Evolutionary conservation across 2,329 filamentous ascomycete species (phyloP), one percentile per base, ranked within the genome.

Genomic region (Cordyceps cateniannulata): DNA sequence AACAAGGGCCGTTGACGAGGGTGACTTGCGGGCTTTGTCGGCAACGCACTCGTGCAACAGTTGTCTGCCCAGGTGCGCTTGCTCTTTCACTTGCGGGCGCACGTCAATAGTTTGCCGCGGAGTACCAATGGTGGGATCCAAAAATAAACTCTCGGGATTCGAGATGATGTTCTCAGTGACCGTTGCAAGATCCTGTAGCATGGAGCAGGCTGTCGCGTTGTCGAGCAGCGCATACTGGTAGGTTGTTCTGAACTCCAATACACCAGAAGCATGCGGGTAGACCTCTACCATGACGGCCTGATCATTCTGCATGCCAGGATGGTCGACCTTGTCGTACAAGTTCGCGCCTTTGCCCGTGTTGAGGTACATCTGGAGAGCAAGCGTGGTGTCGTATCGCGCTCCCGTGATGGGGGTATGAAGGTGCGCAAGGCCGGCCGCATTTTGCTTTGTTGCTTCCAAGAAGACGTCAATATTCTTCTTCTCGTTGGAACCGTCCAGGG

Each of bases 181-280:
- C 32, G 1, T 42, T 53, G 50, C 50, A 27, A 53, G 50, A n/a
- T 53, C 32, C 35, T 53, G 50, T 5, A 53, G 50, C 50, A 53
- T 53, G 20, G 50, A 38, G 20, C 35, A 24, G 12, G 50, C 50
- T n/a, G 50, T 42, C 14, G 29, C 50, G 24, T 53, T 12, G 32
- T 53, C 50, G 20, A 53, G 50, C n/a, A 53, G 50, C 20, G 50
- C 32, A 42, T 53, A 53, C 50, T 53, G 50, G 22, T 53, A 53
- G 12, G 50, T 53, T 38, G 50, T 27, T 42, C 35, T 40, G 32
- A 53, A 53, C 35, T 53, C 50, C n/a, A 53, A 27, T 12, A 40
- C 35, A 53, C 50, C 50, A 40, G 50, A 53, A 25, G 35, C 32
- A 53, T 53, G 50, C 12, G 50, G 50, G 20, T 53, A 53, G 29